Conservation (phyloP, 1,284 basidiomycete genomes). For the Porogramme epimiltina region DNA sequence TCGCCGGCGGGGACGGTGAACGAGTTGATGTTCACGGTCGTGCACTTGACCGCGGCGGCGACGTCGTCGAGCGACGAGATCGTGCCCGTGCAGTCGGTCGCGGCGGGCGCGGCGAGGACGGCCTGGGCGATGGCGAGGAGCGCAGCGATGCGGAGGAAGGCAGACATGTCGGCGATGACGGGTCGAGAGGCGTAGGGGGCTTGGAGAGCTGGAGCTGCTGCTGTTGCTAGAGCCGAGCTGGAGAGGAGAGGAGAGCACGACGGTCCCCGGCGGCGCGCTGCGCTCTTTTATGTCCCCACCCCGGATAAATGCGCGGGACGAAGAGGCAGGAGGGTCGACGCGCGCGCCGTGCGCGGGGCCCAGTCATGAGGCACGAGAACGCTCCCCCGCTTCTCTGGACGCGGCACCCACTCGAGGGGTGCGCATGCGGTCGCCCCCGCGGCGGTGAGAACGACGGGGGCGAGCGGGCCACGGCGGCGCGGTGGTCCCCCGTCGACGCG, state of each 20-base stretch:
- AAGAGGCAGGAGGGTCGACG: not conserved
- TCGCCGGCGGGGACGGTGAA: constrained; percentile 30
- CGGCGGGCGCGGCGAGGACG: constrained; percentile 9
- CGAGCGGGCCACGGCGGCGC: no score
- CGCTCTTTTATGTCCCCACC: not conserved
- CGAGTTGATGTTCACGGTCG: constrained; percentile 37
- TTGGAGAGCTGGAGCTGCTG: not conserved
- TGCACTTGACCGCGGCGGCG: constrained; percentile 31
- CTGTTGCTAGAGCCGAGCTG: not conserved
- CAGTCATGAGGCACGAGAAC: no score
- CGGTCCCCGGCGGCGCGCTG: not conserved
- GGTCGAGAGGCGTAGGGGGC: constrained; percentile 2
- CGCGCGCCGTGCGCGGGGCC: not conserved
- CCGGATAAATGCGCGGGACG: not conserved
- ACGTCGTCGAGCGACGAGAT: constrained; percentile 39
- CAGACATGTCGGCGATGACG: no score
- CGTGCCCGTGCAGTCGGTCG: constrained; percentile 31
- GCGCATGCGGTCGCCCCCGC: no score
- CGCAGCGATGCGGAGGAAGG: constrained; percentile 17
- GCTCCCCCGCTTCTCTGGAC: no score
- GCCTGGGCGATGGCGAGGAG: constrained; percentile 11
- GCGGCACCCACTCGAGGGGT: no score
- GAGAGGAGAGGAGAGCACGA: not conserved
- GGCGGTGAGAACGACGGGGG: no score
- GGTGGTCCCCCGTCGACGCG: no score